Base-by-base conservation (phyloP, 306 rosid genomes). In the Ammopiptanthus mongolicus region DNA sequence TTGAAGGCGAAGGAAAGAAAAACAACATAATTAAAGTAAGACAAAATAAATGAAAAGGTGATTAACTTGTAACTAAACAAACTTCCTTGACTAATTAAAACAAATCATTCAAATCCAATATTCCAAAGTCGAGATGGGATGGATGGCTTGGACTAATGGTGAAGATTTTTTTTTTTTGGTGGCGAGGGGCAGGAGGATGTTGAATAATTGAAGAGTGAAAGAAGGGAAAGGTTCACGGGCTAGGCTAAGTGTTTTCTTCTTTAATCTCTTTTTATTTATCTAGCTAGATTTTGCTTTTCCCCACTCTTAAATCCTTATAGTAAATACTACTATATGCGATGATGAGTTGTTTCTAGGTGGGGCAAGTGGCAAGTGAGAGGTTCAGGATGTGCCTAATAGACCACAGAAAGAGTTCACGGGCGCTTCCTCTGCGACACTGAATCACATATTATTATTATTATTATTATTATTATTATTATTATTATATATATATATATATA, bases 391-490 rank as follows among this genome's bases (percentile, higher is more conserved):
- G 48, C 39, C 59, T 28, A 34, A 72, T 73, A 82, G 84, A 70
- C 81, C 88, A 62, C 78, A 65, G 17, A 64, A 47, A 74, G 57
- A 23, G 82, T 63, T 86, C 88, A 84, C 88, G 86, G 88, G 88
- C 14, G 13, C 64, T 77, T 73, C 77, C n/a, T 62, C 39, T 56
- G 33, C 64, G 64, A 72, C 79, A 80, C 78, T 68, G 81, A 77
- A 73, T 77, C 72, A 65, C 28, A 51, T 65, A 61, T 39, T 75
- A n/a, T n/a, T n/a, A n/a, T n/a, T n/a, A n/a, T n/a, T n/a, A n/a
- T n/a, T n/a, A n/a, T n/a, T n/a, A n/a, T n/a, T n/a, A n/a, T n/a
- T n/a, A n/a, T n/a, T n/a, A n/a, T n/a, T n/a, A n/a, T n/a, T n/a
- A n/a, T n/a, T n/a, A n/a, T n/a, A n/a, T n/a, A n/a, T n/a, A n/a